A percentile compares a stretch with the other conserved stretches of the same genome.
These are phyloP conservation scores for Solanum tarijense DNA, from an alignment of 257 asterid species.

Conservation along the genomic window DNA sequence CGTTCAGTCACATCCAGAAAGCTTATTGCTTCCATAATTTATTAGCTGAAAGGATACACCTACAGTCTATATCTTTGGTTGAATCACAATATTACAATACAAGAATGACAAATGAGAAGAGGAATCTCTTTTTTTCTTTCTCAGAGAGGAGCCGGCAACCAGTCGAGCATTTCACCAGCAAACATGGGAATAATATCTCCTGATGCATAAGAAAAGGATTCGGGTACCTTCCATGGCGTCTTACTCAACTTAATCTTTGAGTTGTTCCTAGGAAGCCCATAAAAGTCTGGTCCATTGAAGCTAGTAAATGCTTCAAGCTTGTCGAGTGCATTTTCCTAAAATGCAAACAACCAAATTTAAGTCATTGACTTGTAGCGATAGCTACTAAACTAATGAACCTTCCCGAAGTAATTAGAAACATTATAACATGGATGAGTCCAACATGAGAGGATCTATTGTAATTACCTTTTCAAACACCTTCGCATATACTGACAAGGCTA, in stretches of 20 bases:
- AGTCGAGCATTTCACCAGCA: slow-evolving; percentile 76
- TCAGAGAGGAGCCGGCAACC: slow-evolving; percentile 44
- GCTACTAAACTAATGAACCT: not conserved
- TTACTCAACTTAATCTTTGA: slow-evolving; percentile 53
- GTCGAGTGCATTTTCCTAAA: slow-evolving; percentile 78
- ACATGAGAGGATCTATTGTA: not conserved
- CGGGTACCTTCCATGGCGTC: slow-evolving; percentile 73
- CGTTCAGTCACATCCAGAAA: not conserved
- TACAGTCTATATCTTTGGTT: not conserved
- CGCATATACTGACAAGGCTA: slow-evolving; percentile 82
- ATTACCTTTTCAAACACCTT: slow-evolving; percentile 87
- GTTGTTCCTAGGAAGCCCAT: slow-evolving; percentile 72
- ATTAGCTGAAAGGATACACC: not conserved
- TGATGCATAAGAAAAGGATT: slow-evolving; percentile 42
- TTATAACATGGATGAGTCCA: not conserved
- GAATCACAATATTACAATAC: not conserved
- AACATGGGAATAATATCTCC: slow-evolving; percentile 81
- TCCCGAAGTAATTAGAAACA: not conserved
- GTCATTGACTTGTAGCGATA: not conserved
- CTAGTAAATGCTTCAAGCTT: slow-evolving; percentile 87
- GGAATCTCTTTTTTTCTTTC: not conserved
- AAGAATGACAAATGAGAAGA: not conserved
- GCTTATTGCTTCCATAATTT: not conserved
- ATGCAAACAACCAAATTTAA: not conserved
- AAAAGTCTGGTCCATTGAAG: slow-evolving; percentile 90